These are phyloP conservation scores for Neoarthrinium moseri DNA, from an alignment of 2,329 filamentous ascomycete species.

Conservation along the genomic window DNA sequence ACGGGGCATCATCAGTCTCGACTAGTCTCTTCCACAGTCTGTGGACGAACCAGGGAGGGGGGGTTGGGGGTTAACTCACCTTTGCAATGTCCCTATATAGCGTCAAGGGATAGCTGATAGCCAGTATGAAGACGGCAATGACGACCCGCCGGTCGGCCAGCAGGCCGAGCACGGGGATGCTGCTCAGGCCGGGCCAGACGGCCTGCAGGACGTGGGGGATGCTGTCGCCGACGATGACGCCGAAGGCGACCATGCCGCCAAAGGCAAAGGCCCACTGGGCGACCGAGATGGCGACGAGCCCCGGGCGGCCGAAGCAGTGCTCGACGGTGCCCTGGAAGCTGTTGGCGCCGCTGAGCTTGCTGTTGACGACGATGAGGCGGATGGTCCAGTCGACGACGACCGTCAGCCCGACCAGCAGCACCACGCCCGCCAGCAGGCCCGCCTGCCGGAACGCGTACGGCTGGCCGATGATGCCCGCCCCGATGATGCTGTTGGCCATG, in stretches of 20 bases:
- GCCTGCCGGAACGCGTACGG: slow-evolving; percentile 96
- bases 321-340: slow-evolving; percentile 96
- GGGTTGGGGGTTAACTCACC: slow-evolving; percentile 61
- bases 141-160: slow-evolving; percentile 78
- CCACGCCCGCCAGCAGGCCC: slow-evolving; percentile 75
- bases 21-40: slow-evolving; percentile 12
- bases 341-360: slow-evolving; percentile 89
- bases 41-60: too few species aligned
- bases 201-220: slow-evolving; percentile 88
- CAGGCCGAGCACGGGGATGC: slow-evolving; percentile 76
- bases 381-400: slow-evolving; percentile 96
- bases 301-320: slow-evolving; percentile 86
- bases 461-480: slow-evolving; percentile 74
- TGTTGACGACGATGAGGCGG: slow-evolving; percentile 93
- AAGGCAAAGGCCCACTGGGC: slow-evolving; percentile 99
- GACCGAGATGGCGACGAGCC: slow-evolving; percentile 81
- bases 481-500: slow-evolving; percentile 98
- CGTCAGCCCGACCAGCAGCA: slow-evolving; percentile 77
- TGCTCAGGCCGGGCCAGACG: slow-evolving; percentile 72
- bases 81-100: slow-evolving; percentile 97
- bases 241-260: slow-evolving; percentile 97
- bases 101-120: slow-evolving; percentile 86
- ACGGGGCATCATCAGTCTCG: slow-evolving; percentile 6
- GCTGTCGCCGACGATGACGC: slow-evolving; percentile 93
- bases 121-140: slow-evolving; percentile 84